These are phyloP conservation scores for Ogataea allantospora DNA, from an alignment of 805 yeast species.

Conservation along the genomic window DNA sequence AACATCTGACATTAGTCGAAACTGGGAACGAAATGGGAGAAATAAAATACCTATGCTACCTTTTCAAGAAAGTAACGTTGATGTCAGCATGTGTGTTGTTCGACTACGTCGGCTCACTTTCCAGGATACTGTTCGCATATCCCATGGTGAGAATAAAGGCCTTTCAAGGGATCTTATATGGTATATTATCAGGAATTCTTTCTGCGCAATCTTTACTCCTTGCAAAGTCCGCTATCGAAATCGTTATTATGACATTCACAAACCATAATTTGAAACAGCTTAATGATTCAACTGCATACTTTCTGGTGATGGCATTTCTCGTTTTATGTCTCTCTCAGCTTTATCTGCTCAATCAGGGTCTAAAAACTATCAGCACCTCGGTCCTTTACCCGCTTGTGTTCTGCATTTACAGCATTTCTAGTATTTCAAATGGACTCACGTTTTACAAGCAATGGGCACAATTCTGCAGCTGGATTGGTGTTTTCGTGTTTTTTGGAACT, in stretches of 20 bases:
- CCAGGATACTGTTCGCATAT: conserved; percentile 11
- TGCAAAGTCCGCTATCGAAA: conserved; percentile 82
- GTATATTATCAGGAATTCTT: conserved; percentile 68
- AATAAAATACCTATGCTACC: too few species aligned
- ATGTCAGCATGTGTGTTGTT: not conserved
- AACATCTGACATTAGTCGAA: too few species aligned
- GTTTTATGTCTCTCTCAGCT: conserved; percentile 69
- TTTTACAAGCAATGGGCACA: conserved; percentile 51
- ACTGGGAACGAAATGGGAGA: not conserved
- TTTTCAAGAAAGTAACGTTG: not conserved
- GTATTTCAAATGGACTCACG: conserved; percentile 63
- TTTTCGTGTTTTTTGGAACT: conserved; percentile 45
- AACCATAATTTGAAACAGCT: conserved; percentile 33
- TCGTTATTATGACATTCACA: conserved; percentile 47
- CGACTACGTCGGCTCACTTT: not conserved
- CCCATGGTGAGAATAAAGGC: conserved; percentile 24
- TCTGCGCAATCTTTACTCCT: conserved; percentile 83
- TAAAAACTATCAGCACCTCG: conserved; percentile 68
- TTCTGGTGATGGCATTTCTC: conserved; percentile 53
- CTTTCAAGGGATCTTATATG: conserved; percentile 60
- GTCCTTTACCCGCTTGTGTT: conserved; percentile 82
- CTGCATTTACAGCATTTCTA: conserved; percentile 73
- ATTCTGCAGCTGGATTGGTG: conserved; percentile 34
- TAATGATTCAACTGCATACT: conserved; percentile 42
- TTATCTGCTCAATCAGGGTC: conserved; percentile 69